Base-by-base conservation (phyloP, 192 early-diverging fungal genomes). In the Linderina pennispora region DNA sequence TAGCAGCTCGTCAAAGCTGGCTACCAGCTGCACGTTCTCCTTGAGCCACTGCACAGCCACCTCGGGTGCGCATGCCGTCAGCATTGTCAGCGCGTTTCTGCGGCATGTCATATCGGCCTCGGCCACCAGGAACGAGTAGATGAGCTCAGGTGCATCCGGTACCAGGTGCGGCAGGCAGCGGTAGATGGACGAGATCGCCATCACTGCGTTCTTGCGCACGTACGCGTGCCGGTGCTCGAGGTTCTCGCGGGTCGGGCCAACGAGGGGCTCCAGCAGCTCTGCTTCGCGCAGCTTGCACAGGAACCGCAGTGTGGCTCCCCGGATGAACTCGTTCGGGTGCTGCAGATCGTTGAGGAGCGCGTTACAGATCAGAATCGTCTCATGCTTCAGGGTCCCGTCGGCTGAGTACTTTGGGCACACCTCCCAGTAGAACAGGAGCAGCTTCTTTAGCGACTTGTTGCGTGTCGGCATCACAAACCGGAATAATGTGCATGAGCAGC, bases 271-370 rank as follows among this genome's bases (percentile, higher is more conserved):
- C 7, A 99, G 77, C 23, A 99, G 59, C 62, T 99, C 96, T 14
- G 88, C 80, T 55, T 99, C 96, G 40, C 84, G 81, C 49, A 99
- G 78, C 67, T 97, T 97, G 79, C 91, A 91, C 50, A 99, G 72
- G 62, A 95, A 90, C 19, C 96, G 84, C 46, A 99, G 81, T 23
- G 90, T 95, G 3, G 81, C 81, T 15, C 94, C 96, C 45, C 96
- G 81, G 51, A 99, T 91, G 56, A 87, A 99, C 77, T 99, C 96
- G 72, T 99, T 99, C 32, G 96, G 93, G 64, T 97, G 94, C 70
- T 93, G 91, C 22, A 99, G 71, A 65, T 99, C 97, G 44, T 92
- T 95, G 64, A 89, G 77, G 42, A 97, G 67, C 25, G 92, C 87
- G 62, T 99, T 96, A 75, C 91, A 94, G 36, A 95, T 91, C 22